Conservation (phyloP, 2,329 filamentous ascomycete genomes). For the Colletotrichum trifolii region DNA sequence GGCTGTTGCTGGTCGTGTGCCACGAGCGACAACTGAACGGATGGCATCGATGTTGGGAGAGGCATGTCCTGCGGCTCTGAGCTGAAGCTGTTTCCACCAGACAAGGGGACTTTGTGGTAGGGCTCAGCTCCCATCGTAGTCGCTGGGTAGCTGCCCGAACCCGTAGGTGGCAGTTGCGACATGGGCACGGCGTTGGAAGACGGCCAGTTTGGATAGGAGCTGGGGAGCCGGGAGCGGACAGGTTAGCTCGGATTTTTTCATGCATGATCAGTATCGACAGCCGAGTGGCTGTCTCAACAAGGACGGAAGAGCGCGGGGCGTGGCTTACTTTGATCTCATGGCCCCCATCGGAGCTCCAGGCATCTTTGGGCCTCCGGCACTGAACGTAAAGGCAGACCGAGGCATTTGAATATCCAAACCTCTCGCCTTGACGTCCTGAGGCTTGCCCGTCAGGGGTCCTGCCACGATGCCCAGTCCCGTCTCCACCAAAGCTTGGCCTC, state of each 20-base stretch:
- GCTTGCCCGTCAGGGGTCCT: slow-evolving; percentile 65
- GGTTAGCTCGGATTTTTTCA: slow-evolving; percentile 4
- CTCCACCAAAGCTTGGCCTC: slow-evolving; percentile 79
- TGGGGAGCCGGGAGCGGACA: slow-evolving; percentile 41
- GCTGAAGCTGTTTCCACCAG: slow-evolving; percentile 59
- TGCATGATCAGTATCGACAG: not conserved
- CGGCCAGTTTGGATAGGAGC: slow-evolving; percentile 69
- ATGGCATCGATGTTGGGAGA: slow-evolving; percentile 64
- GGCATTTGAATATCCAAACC: slow-evolving; percentile 66
- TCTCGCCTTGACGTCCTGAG: slow-evolving; percentile 64
- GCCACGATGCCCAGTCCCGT: slow-evolving; percentile 71
- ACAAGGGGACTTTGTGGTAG: slow-evolving; percentile 64
- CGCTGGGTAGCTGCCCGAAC: slow-evolving; percentile 60
- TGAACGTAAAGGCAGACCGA: slow-evolving; percentile 68
- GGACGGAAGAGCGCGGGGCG: slow-evolving; percentile 8
- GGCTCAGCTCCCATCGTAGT: slow-evolving; percentile 61
- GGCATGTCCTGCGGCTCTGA: slow-evolving; percentile 66
- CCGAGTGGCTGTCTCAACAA: slow-evolving; percentile 4
- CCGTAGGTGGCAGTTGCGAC: slow-evolving; percentile 60
- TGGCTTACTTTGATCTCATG: slow-evolving; percentile 69
- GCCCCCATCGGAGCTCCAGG: slow-evolving; percentile 62
- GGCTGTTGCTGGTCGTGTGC: slow-evolving; percentile 59
- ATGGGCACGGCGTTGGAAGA: slow-evolving; percentile 56
- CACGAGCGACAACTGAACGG: slow-evolving; percentile 63
- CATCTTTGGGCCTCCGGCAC: slow-evolving; percentile 61